Evolutionary conservation across 345 rosid species (phyloP), one percentile per base, ranked within the genome.

Genomic region (Erysimum cheiranthoides): DNA sequence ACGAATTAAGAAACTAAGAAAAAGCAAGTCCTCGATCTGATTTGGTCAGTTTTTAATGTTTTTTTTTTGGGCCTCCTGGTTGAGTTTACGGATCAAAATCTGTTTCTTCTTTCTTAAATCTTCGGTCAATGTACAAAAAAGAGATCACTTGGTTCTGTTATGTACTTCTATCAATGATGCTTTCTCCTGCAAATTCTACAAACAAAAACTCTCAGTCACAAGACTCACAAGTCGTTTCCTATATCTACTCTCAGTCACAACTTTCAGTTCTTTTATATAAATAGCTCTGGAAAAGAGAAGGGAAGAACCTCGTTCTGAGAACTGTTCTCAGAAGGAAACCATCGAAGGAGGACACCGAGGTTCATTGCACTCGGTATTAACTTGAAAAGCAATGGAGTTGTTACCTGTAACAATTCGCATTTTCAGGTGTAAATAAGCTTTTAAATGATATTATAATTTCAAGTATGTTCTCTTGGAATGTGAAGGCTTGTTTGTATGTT

Each of bases 301-400:
- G 74, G 50, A 77, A 49, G 56, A 49, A 94, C 98, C 97, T 94
- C 97, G 49, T 76, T 83, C 25, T 69, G 86, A 0, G 84, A 58
- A 77, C 42, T 74, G 80, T 75, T 85, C 56, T 92, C 97, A 12
- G 91, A 56, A 30, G 99, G 93, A 65, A 95, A 90, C 97, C 93
- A 92, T 63, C 85, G 90, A 82, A 92, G 73, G 69, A 95, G 91
- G 46, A 85, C 77, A 5, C 99, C 97, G 78, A 92, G 81, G 86
- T 89, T 90, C 90, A 90, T 86, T 60, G 88, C 87, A 57, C 78
- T 86, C 3, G 97, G 97, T 71, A 90, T 90, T 85, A 92, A 76
- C 82, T 87, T 92, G 91, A 95, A 95, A 65, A 95, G 66, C 59
- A 95, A 81, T 51, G 97, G 97, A 60, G 97, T 90, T 31, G 97